Evolutionary conservation across 768 basidiomycete species (phyloP).

Genomic region (Tulasnella sp.): DNA sequence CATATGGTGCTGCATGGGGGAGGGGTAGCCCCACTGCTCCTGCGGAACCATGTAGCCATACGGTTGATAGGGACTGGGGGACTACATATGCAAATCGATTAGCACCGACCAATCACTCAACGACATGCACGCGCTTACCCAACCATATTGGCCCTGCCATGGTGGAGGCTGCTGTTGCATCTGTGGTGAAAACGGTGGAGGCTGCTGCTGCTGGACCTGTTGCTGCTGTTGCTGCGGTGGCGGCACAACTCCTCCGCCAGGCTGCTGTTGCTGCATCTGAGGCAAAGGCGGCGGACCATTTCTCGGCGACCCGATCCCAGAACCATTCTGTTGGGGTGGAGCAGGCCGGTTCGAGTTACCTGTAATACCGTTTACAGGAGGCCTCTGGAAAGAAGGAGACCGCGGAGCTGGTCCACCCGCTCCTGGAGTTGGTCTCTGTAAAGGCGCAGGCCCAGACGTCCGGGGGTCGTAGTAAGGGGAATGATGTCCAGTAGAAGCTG

Average conservation of each 20-base stretch:
- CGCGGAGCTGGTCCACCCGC: no score
- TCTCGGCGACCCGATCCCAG: no score
- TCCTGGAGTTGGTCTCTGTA: no score
- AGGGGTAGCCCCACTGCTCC: conserved; percentile 38
- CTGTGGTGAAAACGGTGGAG: not conserved
- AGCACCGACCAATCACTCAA: not conserved
- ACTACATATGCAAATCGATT: not conserved
- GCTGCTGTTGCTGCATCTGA: not conserved
- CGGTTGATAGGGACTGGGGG: not conserved
- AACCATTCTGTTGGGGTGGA: no score
- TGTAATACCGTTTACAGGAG: no score
- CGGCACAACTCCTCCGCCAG: not conserved
- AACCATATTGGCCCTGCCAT: not conserved
- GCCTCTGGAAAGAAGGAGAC: no score
- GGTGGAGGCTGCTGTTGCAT: not conserved
- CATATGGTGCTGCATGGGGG: conserved; percentile 36
- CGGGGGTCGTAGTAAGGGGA: no score
- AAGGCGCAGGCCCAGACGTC: no score
- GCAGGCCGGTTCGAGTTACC: no score
- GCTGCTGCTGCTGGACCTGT: not conserved
- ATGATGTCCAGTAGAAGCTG: no score
- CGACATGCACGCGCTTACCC: not conserved
- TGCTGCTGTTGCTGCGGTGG: not conserved
- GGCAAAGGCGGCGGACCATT: no score
- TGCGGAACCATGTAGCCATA: not conserved